These are phyloP conservation scores for Cephalotrichum gorgonifer DNA, from an alignment of 2,329 filamentous ascomycete species.

Conservation along the genomic window DNA sequence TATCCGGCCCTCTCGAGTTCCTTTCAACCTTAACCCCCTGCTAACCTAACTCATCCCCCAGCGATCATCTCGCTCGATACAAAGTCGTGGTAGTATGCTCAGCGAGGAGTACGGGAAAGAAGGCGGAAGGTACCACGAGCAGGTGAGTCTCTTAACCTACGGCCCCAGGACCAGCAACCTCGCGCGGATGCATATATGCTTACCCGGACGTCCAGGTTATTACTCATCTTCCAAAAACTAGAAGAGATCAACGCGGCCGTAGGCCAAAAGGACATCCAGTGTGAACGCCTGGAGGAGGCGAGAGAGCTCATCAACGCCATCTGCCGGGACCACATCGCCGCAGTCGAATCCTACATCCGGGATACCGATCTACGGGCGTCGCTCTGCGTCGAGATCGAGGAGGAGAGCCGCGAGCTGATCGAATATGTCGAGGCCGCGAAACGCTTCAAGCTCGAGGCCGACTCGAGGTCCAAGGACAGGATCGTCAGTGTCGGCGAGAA, in stretches of 20 bases:
- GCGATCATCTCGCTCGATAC: conserved; percentile 43
- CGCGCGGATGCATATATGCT: background rate
- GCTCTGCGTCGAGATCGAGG: conserved; percentile 57
- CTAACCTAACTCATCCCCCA: conserved; percentile 3
- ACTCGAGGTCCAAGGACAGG: conserved; percentile 69
- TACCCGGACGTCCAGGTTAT: conserved; percentile 24
- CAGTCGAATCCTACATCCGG: conserved; percentile 53
- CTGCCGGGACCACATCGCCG: conserved; percentile 67
- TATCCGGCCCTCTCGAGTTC: background rate
- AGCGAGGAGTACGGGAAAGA: conserved; percentile 86
- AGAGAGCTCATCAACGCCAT: conserved; percentile 70
- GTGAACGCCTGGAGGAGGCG: conserved; percentile 51
- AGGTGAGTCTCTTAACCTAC: conserved; percentile 47
- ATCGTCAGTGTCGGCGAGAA: conserved; percentile 95
- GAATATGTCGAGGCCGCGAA: conserved; percentile 60
- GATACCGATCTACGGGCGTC: conserved; percentile 44
- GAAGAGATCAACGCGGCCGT: conserved; percentile 41
- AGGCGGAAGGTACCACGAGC: conserved; percentile 90
- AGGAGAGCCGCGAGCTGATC: conserved; percentile 70
- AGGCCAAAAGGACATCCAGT: conserved; percentile 40
- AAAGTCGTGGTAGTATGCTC: conserved; percentile 91
- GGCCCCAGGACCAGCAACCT: background rate
- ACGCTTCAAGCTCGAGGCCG: conserved; percentile 64
- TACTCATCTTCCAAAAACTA: conserved; percentile 50
- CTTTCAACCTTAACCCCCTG: background rate